Base-by-base conservation (phyloP, 768 basidiomycete genomes). In the Galerina sulciceps region DNA sequence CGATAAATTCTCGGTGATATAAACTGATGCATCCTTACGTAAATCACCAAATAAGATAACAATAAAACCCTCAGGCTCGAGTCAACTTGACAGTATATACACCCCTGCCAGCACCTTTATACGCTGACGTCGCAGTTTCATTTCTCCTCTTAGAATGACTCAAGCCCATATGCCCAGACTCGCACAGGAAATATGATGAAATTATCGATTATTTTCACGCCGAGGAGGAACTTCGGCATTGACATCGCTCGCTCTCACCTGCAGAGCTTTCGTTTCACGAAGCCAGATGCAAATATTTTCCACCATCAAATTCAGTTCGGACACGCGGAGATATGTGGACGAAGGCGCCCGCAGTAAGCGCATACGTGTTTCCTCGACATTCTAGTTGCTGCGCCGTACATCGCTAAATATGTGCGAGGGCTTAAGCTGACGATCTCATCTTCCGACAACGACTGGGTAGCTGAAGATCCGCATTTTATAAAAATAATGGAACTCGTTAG, bases 121-220 rank as follows among this genome's bases (percentile, higher is more conserved):
- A 31, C 26, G 4, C 26, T 8, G 8, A 8, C 26, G 4, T 31
- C 26, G 26, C 26, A 31, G 26, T 31, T 31, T 31, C 17, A 10
- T 50, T 50, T 40, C 13, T 20, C 35, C n/a, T 20, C 11, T 34
- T 18, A 20, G 26, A 42, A 44, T 55, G 54, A 11, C 22, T 36
- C 8, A 55, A 10, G 14, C 41, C 6, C 26, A 11, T 10, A 40
- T 51, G 18, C 20, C n/a, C n/a, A 4, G 15, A 22, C 59, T 60
- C 20, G 49, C 53, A 6, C 42, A 42, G 40, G 59, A 60, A 31
- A n/a, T 60, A n/a, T 13, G 59, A 51, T 22, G 53, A 60, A 55
- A 51, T 60, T n/a, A 22, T 55, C 20, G 53, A 50, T 36, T 49
- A 18, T 26, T 15, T 58, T 6, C 26, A 49, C 38, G 8, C 26